Conservation (phyloP, 1,284 basidiomycete species). For the Dichomitus squalens region DNA sequence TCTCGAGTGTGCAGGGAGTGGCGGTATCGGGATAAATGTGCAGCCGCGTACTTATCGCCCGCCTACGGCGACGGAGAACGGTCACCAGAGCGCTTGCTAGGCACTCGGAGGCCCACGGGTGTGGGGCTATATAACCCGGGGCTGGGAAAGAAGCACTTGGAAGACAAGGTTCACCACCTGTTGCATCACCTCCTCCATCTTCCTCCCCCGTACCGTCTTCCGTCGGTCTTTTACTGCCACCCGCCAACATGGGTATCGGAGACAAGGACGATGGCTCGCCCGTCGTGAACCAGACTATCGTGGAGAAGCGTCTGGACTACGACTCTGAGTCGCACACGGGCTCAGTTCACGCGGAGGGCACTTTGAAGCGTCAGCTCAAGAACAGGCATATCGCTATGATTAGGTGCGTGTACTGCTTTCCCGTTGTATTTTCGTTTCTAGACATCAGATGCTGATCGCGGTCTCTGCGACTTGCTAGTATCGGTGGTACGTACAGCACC, state of each 20-base stretch:
- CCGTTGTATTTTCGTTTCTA: neutral
- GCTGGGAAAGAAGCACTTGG: neutral
- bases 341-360: constrained; percentile 13
- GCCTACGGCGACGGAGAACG: neutral
- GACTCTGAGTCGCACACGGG: constrained; percentile 23
- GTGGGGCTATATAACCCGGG: constrained; percentile 16
- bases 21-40: constrained; percentile 1
- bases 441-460: neutral
- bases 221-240: constrained; percentile 2
- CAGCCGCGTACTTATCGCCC: constrained; percentile 5
- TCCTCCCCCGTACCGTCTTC: neutral
- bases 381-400: constrained; percentile 45
- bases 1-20: too few species aligned
- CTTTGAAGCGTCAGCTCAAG: constrained; percentile 39
- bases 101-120: neutral
- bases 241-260: constrained; percentile 23
- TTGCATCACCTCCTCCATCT: constrained; percentile 1
- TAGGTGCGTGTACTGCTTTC: constrained; percentile 32
- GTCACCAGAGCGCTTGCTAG: constrained; percentile 3
- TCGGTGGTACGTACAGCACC: constrained; percentile 32
- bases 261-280: constrained; percentile 19
- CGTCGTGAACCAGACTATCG: constrained; percentile 13
- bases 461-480: constrained; percentile 27
- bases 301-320: constrained; percentile 21
- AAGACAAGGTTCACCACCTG: constrained; percentile 10